Evolutionary conservation across 495 filamentous ascomycete genomes (phyloP), one percentile per base, ranked within the genome.

Genomic region (Daldinia caldariorum): DNA sequence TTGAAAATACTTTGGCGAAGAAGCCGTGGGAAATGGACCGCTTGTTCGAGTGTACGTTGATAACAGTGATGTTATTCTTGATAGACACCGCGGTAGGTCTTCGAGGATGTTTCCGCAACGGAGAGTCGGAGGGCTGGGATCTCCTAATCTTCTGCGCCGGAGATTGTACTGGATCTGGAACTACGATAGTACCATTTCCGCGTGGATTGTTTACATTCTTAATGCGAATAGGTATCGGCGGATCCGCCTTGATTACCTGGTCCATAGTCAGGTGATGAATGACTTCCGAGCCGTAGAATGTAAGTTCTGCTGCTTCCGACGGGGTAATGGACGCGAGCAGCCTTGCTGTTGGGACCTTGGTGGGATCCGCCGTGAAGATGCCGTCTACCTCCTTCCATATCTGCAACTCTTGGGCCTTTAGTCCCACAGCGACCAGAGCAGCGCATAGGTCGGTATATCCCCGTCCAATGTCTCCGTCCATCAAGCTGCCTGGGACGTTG

Each of bases 241-340:
- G 88, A 58, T 86, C 86, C 3, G 94, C 94, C 56, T 89, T 91
- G 78, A 98, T 97, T 56, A 95, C 95, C 77, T 97, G 95, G 80
- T 99, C 94, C 92, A 99, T 98, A 59, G 95, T 99, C 75, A 97
- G 90, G 55, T 95, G 95, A 74, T 99, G 95, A 69, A 99, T 97
- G 70, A 99, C 95, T 78, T 97, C 93, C 16, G 92, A 94, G 67
- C 93, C 93, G 77, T 96, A 97, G 75, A 95, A 97, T 9, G 93
- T 97, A 70, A 97, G 83, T 76, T 97, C 93, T 6, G 93, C 92
- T 6, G 93, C 94, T 74, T 97, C 93, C 37, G 92, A 87, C 0
- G 93, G 94, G 1, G 92, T 94, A 75, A 97, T 94, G 16, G 88
- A 86, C 1, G 87, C 77, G 39, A 97, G 83, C 18, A 97, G 84